These are phyloP conservation scores for Mycena leptocephala DNA, from an alignment of 768 basidiomycete species.

Conservation along the genomic window DNA sequence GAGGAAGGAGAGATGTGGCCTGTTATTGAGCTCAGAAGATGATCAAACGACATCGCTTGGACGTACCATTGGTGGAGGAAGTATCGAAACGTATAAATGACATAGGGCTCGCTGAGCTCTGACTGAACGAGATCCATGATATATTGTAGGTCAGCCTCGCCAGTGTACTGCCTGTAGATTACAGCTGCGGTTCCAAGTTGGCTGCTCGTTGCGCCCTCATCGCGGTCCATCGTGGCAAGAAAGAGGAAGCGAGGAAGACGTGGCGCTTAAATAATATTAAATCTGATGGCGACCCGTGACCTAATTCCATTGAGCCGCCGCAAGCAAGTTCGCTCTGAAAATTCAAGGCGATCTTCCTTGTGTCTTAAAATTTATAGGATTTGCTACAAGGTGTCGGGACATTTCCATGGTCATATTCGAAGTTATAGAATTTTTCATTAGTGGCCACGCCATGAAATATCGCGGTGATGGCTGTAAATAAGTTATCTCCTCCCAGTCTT, in stretches of 20 bases:
- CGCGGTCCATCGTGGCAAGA: conserved; percentile 10
- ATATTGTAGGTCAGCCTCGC: conserved; percentile 29
- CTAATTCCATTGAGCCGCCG: too few relatives aligned
- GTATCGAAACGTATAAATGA: conserved; percentile 96
- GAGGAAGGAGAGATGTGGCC: conserved; percentile 33
- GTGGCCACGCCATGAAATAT: too few relatives aligned
- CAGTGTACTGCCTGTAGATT: conserved; percentile 24
- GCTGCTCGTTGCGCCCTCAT: neutral
- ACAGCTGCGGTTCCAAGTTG: neutral
- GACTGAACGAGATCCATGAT: conserved; percentile 36
- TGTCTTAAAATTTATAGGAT: too few relatives aligned
- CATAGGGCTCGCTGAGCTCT: conserved; percentile 73
- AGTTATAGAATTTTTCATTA: too few relatives aligned
- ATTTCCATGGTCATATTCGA: too few relatives aligned
- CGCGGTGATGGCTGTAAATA: too few relatives aligned
- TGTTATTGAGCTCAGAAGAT: conserved; percentile 46
- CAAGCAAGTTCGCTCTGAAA: too few relatives aligned
- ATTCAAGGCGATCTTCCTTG: too few relatives aligned
- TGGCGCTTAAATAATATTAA: conserved; percentile 4
- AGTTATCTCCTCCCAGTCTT: too few relatives aligned
- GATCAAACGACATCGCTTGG: conserved; percentile 2
- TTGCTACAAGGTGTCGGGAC: too few relatives aligned
- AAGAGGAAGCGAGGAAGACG: neutral
- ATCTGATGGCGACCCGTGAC: too few relatives aligned
- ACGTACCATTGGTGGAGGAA: conserved; percentile 96